Conservation (phyloP, 176 grass and related monocot species). For the Zoysia pacifica region DNA sequence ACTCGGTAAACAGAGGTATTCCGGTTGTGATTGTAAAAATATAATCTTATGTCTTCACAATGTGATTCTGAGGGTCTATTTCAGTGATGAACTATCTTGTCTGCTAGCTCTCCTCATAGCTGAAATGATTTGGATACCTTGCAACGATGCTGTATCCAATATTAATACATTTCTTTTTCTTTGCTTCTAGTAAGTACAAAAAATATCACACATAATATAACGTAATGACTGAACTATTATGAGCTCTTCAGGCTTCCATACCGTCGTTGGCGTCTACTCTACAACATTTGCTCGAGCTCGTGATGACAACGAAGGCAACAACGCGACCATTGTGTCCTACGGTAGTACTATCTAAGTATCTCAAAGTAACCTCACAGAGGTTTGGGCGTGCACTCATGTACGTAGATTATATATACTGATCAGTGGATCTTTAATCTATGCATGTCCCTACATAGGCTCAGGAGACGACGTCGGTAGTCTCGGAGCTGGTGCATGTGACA, state of each 20-base stretch:
- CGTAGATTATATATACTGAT: background rate
- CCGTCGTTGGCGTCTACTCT: slow-evolving; percentile 31
- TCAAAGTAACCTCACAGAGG: background rate
- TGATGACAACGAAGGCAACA: slow-evolving; percentile 17
- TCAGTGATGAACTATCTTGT: no score
- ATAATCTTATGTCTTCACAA: background rate
- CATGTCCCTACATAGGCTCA: slow-evolving; percentile 10
- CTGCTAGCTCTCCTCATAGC: no score
- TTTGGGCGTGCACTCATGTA: background rate
- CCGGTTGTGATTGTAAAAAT: background rate
- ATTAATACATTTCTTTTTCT: no score
- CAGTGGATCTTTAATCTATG: background rate
- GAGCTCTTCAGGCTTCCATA: slow-evolving; percentile 24
- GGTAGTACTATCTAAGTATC: slow-evolving; percentile 12
- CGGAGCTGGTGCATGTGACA: slow-evolving; percentile 36
- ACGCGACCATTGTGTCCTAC: slow-evolving; percentile 9
- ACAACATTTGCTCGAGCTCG: slow-evolving; percentile 33
- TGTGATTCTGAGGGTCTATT: no score
- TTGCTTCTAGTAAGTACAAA: no score
- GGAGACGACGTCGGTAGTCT: slow-evolving; percentile 22
- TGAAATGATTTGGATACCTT: background rate
- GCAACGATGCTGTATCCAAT: background rate
- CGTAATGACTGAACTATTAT: background rate
- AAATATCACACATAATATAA: background rate
- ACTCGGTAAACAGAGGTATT: no score